Percentiles rank a stretch among this genome's conserved stretches.
Conservation (phyloP, 257 asterid species). For the Solanum bukasovii region DNA sequence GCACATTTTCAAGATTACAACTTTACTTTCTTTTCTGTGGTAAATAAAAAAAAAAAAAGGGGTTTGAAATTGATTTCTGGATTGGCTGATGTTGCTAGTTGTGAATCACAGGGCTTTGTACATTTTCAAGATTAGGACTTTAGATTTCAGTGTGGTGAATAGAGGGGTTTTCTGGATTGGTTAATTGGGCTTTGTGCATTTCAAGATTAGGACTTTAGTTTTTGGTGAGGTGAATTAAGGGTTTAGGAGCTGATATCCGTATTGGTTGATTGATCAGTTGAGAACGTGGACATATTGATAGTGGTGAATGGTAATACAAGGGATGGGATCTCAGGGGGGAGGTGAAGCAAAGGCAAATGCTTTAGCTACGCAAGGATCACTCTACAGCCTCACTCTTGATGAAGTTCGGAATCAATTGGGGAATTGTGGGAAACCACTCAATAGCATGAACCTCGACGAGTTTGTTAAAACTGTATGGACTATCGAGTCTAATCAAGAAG, state of each 20-base stretch:
- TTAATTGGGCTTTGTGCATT: background rate
- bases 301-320: background rate
- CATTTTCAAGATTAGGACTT: background rate
- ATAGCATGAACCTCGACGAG: slow-evolving; percentile 91
- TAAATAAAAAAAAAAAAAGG: background rate
- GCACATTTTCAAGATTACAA: background rate
- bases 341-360: slow-evolving; percentile 29
- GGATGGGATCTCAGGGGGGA: slow-evolving; percentile 77
- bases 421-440: slow-evolving; percentile 67
- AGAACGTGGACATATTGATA: background rate
- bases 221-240: background rate
- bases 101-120: background rate
- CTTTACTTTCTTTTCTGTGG: background rate
- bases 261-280: background rate
- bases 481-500: slow-evolving; percentile 48
- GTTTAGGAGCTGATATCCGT: background rate
- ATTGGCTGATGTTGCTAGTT: background rate
- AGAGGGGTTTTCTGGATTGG: background rate
- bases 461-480: slow-evolving; percentile 72
- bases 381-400: slow-evolving; percentile 82
- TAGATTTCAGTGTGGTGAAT: background rate
- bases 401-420: slow-evolving; percentile 83
- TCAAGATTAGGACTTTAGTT: background rate
- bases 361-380: slow-evolving; percentile 59
- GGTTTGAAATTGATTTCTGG: background rate